Percentiles rank a stretch among this genome's conserved stretches.
Evolutionary conservation across 495 filamentous ascomycete species (phyloP).

Genomic region (Polyplosphaeria fusca): DNA sequence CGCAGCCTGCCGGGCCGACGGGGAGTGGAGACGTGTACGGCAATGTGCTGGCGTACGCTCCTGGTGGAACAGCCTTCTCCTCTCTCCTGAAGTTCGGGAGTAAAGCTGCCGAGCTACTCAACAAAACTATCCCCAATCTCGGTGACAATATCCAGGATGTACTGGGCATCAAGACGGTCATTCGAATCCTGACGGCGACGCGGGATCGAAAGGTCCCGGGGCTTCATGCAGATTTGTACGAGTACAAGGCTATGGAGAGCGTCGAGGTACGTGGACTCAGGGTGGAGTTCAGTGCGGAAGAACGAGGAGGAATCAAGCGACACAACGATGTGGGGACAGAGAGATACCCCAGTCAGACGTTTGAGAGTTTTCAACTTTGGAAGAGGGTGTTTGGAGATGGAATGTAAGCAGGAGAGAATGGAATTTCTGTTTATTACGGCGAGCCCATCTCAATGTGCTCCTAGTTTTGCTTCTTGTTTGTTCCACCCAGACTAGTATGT

Average conservation of each 20-base stretch:
- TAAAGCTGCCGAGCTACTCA: conserved; percentile 8
- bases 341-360: conserved; percentile 26
- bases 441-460: too few species aligned
- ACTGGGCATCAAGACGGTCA: conserved; percentile 15
- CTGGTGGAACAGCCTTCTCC: conserved; percentile 3
- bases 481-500: too few species aligned
- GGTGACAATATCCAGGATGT: conserved; percentile 22
- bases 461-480: too few species aligned
- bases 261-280: background rate
- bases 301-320: background rate
- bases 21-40: conserved; percentile 29
- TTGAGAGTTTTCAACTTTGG: conserved; percentile 16
- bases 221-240: conserved; percentile 8
- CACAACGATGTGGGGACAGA: background rate
- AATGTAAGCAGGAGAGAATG: too few species aligned
- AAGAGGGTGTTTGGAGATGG: conserved; percentile 11
- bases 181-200: conserved; percentile 22
- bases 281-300: conserved; percentile 1
- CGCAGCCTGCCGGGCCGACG: background rate
- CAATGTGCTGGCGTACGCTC: conserved; percentile 13
- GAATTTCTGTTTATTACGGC: too few species aligned
- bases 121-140: conserved; percentile 11
- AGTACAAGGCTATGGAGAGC: conserved; percentile 3
- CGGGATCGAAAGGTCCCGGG: conserved; percentile 21
- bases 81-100: conserved; percentile 5